Evolutionary conservation across 2,329 filamentous ascomycete genomes (phyloP).

Genomic region (Xylaria sp.): DNA sequence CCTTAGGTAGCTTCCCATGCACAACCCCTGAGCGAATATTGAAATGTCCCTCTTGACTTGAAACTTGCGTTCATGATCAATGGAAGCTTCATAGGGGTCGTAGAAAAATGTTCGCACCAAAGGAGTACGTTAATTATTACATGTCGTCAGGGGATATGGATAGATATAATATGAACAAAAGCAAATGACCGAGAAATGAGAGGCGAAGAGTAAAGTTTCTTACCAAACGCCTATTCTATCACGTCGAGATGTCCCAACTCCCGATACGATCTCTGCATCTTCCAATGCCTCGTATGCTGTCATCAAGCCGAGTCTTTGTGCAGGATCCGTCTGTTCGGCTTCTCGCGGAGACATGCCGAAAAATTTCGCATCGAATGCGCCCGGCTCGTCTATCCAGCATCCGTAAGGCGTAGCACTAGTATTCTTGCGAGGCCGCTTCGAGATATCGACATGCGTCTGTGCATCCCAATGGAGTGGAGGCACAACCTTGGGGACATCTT

Average conservation of each 20-base stretch:
- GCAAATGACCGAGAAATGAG: too few species aligned
- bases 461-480: conserved; percentile 29
- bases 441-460: conserved; percentile 31
- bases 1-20: too few species aligned
- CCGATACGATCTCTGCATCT: conserved; percentile 53
- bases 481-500: conserved; percentile 33
- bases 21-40: too few species aligned
- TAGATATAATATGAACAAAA: too few species aligned
- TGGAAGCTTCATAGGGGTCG: too few species aligned
- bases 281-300: conserved; percentile 72
- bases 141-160: too few species aligned
- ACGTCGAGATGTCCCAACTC: conserved; percentile 19
- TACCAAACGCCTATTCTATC: conserved; percentile 31
- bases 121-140: too few species aligned
- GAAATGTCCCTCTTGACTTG: too few species aligned
- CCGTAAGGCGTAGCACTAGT: conserved; percentile 26
- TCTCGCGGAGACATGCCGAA: conserved; percentile 35
- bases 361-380: conserved; percentile 29
- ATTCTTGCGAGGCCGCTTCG: conserved; percentile 26
- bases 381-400: conserved; percentile 29
- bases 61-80: too few species aligned
- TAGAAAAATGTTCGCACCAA: too few species aligned
- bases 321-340: conserved; percentile 59
- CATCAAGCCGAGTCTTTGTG: conserved; percentile 66
- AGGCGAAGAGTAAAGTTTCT: too few species aligned